Base-by-base conservation (phyloP, 1,139 yeast genomes). In the Arxiozyma slooffiae region DNA sequence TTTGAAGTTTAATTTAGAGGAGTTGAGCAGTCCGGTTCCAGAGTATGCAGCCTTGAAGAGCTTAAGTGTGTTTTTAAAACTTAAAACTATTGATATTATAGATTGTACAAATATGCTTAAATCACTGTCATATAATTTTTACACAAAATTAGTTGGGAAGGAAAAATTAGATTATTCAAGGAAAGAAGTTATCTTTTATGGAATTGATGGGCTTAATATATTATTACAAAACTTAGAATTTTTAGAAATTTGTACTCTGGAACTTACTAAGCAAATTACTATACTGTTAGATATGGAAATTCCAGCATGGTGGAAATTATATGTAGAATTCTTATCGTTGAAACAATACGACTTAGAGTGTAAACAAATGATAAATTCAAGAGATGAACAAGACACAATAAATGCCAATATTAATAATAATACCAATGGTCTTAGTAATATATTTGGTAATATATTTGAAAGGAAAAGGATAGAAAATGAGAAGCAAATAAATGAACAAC, bases 241-340 rank as follows among this genome's bases (percentile, higher is more conserved):
- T 48, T 57, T 66, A 18, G 56, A 58, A 36, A 58, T 56, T 6
- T 58, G 66, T 41, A 61, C 67, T 1, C 57, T 55, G 6, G 77
- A 75, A 49, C 63, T 83, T 24, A 60, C 72, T 2, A 60, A 56
- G 17, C 72, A 72, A 44, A 71, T 79, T n/a, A 63, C 66, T 14
- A 64, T 62, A 30, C 60, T 80, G 7, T 52, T 76, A 9, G 66
- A 64, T 14, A 71, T 66, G 18, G 69, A 69, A 50, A 66, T 81
- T 6, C 63, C 67, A n/a, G 62, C 59, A 23, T 83, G 89, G 89
- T 76, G 78, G 69, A 74, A 68, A 45, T 52, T 74, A 4, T 66
- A 69, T 50, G 70, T 69, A 11, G 73, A 68, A 41, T 44, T 67
- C 16, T 55, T 65, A 30, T 65, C 62, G 30, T 38, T 67, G 38